Evolutionary conservation across 2,329 filamentous ascomycete genomes (phyloP), one percentile per base, ranked within the genome.

Genomic region (Rhinocladiella similis): DNA sequence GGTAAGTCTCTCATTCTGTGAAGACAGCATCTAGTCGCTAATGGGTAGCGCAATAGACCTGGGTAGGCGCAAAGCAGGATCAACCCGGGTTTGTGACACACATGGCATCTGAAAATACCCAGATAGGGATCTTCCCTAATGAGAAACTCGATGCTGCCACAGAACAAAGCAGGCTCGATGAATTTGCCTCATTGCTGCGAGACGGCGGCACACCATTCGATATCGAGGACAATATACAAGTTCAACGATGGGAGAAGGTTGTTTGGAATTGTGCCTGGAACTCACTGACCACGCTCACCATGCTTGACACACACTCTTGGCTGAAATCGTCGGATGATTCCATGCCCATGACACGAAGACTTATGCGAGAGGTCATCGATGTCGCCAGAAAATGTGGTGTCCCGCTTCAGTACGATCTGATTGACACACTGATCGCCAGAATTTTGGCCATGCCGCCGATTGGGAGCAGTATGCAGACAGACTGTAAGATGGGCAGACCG

Each of bases 121-220:
- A 84, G 53, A 77, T 84, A 3, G 82, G 82, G 0, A 65, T 83
- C 0, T 83, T 77, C 60, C 69, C 73, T 0, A 81, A 79, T 29
- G 20, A 66, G 0, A 13, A 47, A 0, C 42, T 73, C 0, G 66
- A 75, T 0, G 10, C 42, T 0, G 19, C 58, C 0, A 6, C 64
- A 0, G 79, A 82, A 47, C 57, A 70, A 2, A 19, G 63, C 2
- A 71, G 72, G 0, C 72, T 83, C 0, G 58, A 75, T 0, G 65
- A 63, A 0, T 80, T 82, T 38, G 69, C 73, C 0, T 59, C 65
- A 0, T 61, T 82, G 0, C 64, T 83, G 1, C 67, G 65, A 0
- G 62, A 68, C 0, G 78, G 78, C 1, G 68, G 72, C 16, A 82
- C 79, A 0, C 66, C 61, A 7, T 69, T 72, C 60, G 62, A 69